Base-by-base conservation (phyloP, 106 monocot species). In the Dendrobium catenatum region DNA sequence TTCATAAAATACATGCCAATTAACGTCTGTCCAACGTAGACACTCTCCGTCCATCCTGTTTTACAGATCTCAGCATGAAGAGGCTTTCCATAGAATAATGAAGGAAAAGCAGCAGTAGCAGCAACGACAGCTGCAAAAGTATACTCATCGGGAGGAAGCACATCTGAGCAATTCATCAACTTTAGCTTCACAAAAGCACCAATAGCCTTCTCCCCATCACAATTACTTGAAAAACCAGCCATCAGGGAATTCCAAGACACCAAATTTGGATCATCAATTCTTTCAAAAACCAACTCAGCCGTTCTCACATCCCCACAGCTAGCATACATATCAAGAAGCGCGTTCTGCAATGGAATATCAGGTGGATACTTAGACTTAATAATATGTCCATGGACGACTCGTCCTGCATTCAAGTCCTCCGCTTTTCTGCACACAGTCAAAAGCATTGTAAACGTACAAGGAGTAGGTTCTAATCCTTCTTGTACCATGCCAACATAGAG, bases 1-100 rank as follows among this genome's bases (percentile, higher is more conserved):
- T 91, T 94, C 64, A 87, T 67, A 54, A 97, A 94, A 82, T 97
- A 97, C 97, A 94, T 97, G 42, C 83, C 88, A 42, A 94, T 81
- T 9, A 97, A 78, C 15, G 97, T 86, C 78, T 87, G 89, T 15
- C 85, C 89, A 8, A 97, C 94, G 74, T 79, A 92, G 37, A 91
- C 40, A 77, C 87, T 91, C 9, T 37, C 40, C 73, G 81, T 80
- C 24, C 89, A 82, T 55, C 97, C 91, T 41, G 79, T 44, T 87
- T 89, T 94, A 70, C 80, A 79, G 18, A 89, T 72, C 75, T 86
- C 85, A 11, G 85, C 88, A 83, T 97, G 97, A 61, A 97, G 84
- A 67, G 91, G 89, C 78, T 87, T 92, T 42, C 92, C 97, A 77
- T 85, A 88, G 49, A 18, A 83, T 6, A 82, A 54, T n/a, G 68